A percentile compares a stretch with the other conserved stretches of the same genome.
These are phyloP conservation scores for Ganoderma resinaceum DNA, from an alignment of 1,284 basidiomycete species.

Conservation along the genomic window DNA sequence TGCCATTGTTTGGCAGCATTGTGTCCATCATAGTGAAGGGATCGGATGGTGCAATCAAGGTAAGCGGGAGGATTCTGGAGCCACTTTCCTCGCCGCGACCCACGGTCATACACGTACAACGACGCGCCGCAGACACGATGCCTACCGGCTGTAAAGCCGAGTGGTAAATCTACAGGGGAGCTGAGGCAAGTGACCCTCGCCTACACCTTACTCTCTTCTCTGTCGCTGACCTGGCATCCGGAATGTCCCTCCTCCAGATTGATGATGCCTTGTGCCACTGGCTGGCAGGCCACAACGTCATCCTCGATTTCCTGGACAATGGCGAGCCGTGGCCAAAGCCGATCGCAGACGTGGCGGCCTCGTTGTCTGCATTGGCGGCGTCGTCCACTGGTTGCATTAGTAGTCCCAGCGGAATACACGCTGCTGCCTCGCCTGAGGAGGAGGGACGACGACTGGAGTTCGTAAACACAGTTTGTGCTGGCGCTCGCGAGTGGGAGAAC, in stretches of 20 bases:
- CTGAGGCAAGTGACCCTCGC: conserved; percentile 14
- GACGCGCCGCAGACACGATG: conserved; percentile 5
- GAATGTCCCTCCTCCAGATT: conserved; percentile 18
- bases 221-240: conserved; percentile 10
- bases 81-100: not conserved
- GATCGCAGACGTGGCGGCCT: conserved; percentile 3
- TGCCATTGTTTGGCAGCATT: not conserved
- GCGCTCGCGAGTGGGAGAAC: conserved; percentile 3
- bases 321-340: conserved; percentile 5
- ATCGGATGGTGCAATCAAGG: not conserved
- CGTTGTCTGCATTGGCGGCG: not conserved
- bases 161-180: not conserved
- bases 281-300: conserved; percentile 16
- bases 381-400: not conserved
- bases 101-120: conserved; percentile 13
- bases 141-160: not conserved
- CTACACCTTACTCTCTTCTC: not conserved
- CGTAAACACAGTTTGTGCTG: not conserved
- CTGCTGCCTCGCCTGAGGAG: not conserved
- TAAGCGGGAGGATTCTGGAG: not conserved
- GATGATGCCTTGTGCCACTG: conserved; percentile 12
- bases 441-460: not conserved
- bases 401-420: not conserved
- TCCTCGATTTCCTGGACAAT: conserved; percentile 7
- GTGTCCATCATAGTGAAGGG: not conserved